Conservation (phyloP, 2,329 filamentous ascomycete genomes). For the Leptographium lundbergii region DNA sequence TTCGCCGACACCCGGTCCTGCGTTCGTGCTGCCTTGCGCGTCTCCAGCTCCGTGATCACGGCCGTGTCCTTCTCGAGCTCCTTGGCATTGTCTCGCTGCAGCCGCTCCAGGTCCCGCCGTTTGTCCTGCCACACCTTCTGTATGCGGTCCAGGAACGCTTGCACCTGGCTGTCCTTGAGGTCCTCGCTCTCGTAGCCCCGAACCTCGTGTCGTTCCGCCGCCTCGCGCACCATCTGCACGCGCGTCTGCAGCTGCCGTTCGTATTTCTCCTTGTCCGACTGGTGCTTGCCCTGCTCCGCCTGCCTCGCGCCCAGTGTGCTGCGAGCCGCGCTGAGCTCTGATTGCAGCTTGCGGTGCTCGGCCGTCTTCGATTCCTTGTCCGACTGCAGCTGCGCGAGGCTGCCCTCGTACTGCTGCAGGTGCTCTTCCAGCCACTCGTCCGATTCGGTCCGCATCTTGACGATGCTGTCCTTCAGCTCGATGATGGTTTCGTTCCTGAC, state of each 20-base stretch:
- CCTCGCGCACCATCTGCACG: slow-evolving; percentile 61
- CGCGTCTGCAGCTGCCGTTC: slow-evolving; percentile 66
- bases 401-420: slow-evolving; percentile 65
- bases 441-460: slow-evolving; percentile 58
- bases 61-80: slow-evolving; percentile 63
- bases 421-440: slow-evolving; percentile 63
- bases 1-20: slow-evolving; percentile 65
- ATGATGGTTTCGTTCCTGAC: slow-evolving; percentile 58
- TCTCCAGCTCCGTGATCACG: slow-evolving; percentile 59
- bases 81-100: slow-evolving; percentile 59
- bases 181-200: slow-evolving; percentile 67
- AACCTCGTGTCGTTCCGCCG: slow-evolving; percentile 64
- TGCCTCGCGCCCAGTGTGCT: slow-evolving; percentile 37
- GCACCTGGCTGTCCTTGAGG: slow-evolving; percentile 59
- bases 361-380: slow-evolving; percentile 50
- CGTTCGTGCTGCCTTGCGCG: slow-evolving; percentile 56
- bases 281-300: slow-evolving; percentile 60
- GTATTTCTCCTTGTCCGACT: slow-evolving; percentile 78
- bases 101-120: slow-evolving; percentile 55
- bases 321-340: slow-evolving; percentile 30
- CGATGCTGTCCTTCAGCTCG: slow-evolving; percentile 58
- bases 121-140: slow-evolving; percentile 66
- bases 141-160: slow-evolving; percentile 66
- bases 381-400: slow-evolving; percentile 50
- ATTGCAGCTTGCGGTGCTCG: slow-evolving; percentile 53